Conservation (phyloP, 352 stramenopile genomes). For the Globisporangium ultimum region DNA sequence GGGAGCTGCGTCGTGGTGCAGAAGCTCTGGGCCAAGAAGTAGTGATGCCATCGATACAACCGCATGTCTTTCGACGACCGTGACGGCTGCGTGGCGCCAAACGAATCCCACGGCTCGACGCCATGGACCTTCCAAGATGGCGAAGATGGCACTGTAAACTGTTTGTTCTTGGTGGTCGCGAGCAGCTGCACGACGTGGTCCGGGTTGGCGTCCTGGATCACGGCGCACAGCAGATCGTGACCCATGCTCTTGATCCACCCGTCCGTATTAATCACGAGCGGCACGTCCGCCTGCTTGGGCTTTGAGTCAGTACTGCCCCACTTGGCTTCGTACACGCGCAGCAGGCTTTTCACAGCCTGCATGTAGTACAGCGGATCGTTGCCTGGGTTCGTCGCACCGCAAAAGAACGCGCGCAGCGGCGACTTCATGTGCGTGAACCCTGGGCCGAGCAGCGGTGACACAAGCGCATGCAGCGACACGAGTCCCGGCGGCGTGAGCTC, state of each 20-base stretch:
- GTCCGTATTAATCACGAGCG: conserved; percentile 96
- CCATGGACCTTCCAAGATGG: conserved; percentile 52
- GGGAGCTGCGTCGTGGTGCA: conserved; percentile 20
- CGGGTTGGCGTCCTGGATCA: conserved; percentile 83
- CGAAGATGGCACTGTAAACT: conserved; percentile 65
- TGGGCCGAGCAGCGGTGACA: conserved; percentile 86
- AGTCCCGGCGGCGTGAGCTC: conserved; percentile 93
- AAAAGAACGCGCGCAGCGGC: conserved; percentile 72
- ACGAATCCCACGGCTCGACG: conserved; percentile 67
- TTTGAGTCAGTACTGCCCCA: conserved; percentile 23
- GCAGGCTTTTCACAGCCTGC: conserved; percentile 61
- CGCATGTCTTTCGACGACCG: conserved; percentile 83
- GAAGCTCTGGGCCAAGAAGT: conserved; percentile 52
- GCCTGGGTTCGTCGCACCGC: conserved; percentile 66
- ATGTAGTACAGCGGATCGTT: conserved; percentile 78
- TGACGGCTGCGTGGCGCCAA: conserved; percentile 51
- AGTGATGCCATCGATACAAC: conserved; percentile 73
- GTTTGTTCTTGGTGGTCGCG: conserved; percentile 85
- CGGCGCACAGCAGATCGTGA: conserved; percentile 90
- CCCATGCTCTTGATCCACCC: conserved; percentile 98
- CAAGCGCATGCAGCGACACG: conserved; percentile 89
- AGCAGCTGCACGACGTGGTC: conserved; percentile 94
- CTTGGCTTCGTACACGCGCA: conserved; percentile 60
- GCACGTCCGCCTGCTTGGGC: conserved; percentile 30
- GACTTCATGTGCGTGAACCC: conserved; percentile 90